phyloP scores from a whole-genome alignment of 208 protist species.

The Trypanosoma boissoni region DNA sequence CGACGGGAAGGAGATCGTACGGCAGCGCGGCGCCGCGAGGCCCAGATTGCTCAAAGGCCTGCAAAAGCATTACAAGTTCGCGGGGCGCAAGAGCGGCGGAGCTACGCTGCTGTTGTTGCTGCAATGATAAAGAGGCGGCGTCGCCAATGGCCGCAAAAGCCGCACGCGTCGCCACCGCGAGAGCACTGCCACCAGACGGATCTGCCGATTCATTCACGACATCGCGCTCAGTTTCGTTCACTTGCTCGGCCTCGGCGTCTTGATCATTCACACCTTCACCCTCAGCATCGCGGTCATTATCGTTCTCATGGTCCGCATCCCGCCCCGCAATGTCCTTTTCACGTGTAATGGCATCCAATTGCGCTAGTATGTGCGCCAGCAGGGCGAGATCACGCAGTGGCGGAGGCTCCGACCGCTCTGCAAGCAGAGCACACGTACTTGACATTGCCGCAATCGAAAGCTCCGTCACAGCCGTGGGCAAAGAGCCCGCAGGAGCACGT shows the following conservation, averaged over 20 bases:
- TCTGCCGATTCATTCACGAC: conserved; percentile 1
- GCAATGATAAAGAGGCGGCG: conserved; percentile 20
- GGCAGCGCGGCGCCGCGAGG: conserved; percentile 39
- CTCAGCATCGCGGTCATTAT: neutral
- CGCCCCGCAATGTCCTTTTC: neutral
- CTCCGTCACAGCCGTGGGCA: too few species aligned
- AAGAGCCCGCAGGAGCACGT: neutral
- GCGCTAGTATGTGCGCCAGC: conserved; percentile 24
- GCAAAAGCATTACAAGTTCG: conserved; percentile 77
- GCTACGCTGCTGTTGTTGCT: conserved; percentile 3
- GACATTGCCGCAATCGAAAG: conserved; percentile 17
- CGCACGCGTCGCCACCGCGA: neutral
- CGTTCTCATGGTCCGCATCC: neutral
- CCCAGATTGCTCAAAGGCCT: conserved; percentile 54
- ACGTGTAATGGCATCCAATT: conserved; percentile 15
- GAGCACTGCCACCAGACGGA: too few species aligned
- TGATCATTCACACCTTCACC: conserved; percentile 5
- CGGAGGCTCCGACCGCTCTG: neutral
- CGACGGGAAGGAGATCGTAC: conserved; percentile 53
- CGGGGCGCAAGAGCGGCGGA: conserved; percentile 28
- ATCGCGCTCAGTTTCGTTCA: too few species aligned
- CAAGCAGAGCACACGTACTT: conserved; percentile 7
- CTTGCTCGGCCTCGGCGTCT: neutral
- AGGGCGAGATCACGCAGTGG: conserved; percentile 15
- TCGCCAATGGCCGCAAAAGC: conserved; percentile 28